These are phyloP conservation scores for Sclerotinia nivalis DNA, from an alignment of 2,329 filamentous ascomycete genomes.

Conservation along the genomic window DNA sequence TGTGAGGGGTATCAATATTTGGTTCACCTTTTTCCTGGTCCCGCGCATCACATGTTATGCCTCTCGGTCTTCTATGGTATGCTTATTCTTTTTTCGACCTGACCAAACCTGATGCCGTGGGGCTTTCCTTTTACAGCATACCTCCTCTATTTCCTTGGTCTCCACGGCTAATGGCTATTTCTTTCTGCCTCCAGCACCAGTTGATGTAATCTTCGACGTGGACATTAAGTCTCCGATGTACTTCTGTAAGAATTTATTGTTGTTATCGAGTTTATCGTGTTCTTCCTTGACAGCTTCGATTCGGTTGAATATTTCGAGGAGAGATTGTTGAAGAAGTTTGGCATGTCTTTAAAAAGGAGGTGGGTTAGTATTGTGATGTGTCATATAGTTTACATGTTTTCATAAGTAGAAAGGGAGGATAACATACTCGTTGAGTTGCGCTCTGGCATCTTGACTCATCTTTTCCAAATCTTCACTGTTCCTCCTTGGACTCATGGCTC, in stretches of 20 bases:
- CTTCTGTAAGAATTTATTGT: slow-evolving; percentile 96
- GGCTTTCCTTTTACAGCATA: slow-evolving; percentile 19
- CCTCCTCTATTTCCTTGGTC: slow-evolving; percentile 21
- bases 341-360: slow-evolving; percentile 66
- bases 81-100: slow-evolving; percentile 16
- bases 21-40: slow-evolving; percentile 15
- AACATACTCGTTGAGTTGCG: slow-evolving; percentile 58
- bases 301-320: slow-evolving; percentile 85
- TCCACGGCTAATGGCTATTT: slow-evolving; percentile 31
- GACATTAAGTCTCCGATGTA: slow-evolving; percentile 97
- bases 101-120: slow-evolving; percentile 21
- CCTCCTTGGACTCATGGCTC: slow-evolving; percentile 90
- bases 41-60: slow-evolving; percentile 15
- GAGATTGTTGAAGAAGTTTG: slow-evolving; percentile 81
- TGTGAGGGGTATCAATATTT: slow-evolving; percentile 18
- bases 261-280: slow-evolving; percentile 93
- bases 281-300: slow-evolving; percentile 94
- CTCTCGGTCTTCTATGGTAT: slow-evolving; percentile 18
- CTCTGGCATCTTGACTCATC: slow-evolving; percentile 78
- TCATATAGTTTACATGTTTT: background rate
- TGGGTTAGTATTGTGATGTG: slow-evolving; percentile 21
- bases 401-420: too few relatives aligned
- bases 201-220: slow-evolving; percentile 70
- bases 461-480: slow-evolving; percentile 89
- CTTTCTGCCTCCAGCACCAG: slow-evolving; percentile 37